Conservation (phyloP, 2,329 filamentous ascomycete species). For the Phaeosphaeriaceae sp. region DNA sequence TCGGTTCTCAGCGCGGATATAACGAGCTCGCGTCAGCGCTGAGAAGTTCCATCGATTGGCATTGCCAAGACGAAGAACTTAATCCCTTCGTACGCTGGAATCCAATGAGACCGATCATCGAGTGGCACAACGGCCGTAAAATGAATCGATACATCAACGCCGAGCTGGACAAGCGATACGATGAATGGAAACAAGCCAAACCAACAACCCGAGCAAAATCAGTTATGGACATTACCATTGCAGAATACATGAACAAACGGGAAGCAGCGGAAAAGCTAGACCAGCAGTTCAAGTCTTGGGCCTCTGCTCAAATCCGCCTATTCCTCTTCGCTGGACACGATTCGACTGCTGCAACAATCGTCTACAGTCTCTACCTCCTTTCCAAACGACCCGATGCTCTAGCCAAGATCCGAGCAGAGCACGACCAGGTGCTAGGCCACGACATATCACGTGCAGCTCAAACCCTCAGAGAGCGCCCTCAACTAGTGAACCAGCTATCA, state of each 20-base stretch:
- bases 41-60: neutral
- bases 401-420: constrained; percentile 33
- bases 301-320: constrained; percentile 31
- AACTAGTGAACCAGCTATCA: constrained; percentile 30
- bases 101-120: constrained; percentile 5
- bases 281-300: constrained; percentile 22
- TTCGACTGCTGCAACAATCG: constrained; percentile 34
- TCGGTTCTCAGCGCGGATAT: constrained; percentile 17
- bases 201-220: constrained; percentile 5
- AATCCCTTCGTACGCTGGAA: constrained; percentile 20
- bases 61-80: constrained; percentile 14
- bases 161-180: constrained; percentile 22
- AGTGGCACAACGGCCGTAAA: constrained; percentile 3
- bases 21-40: constrained; percentile 17
- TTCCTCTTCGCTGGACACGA: constrained; percentile 44
- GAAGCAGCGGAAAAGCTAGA: constrained; percentile 9
- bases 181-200: constrained; percentile 8
- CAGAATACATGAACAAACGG: neutral
- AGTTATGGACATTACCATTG: constrained; percentile 9
- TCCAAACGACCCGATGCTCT: constrained; percentile 29
- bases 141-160: constrained; percentile 18
- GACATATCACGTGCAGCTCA: constrained; percentile 8
- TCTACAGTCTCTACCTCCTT: constrained; percentile 31
- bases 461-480: constrained; percentile 15
- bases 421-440: constrained; percentile 34